Conservation (phyloP, 1,284 basidiomycete species). For the Pseudozyma sp. region DNA sequence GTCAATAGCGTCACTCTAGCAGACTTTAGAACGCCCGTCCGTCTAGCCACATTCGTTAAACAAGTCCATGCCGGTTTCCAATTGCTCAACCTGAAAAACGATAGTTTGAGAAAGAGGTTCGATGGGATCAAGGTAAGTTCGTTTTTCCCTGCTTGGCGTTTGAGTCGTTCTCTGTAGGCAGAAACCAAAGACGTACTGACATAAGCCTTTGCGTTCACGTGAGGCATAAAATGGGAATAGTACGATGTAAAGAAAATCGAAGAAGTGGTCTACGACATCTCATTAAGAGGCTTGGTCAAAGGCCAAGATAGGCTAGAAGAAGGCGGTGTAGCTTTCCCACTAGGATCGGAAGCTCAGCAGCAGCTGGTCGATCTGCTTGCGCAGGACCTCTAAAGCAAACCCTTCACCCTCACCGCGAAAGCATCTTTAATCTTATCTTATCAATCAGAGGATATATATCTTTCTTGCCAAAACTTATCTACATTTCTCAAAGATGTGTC, state of each 20-base stretch:
- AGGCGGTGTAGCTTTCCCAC: slow-evolving; percentile 31
- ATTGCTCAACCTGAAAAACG: slow-evolving; percentile 68
- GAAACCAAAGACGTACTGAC: background rate
- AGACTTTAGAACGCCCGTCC: slow-evolving; percentile 59
- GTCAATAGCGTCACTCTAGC: slow-evolving; percentile 54
- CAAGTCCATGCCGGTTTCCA: slow-evolving; percentile 65
- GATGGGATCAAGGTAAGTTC: slow-evolving; percentile 63
- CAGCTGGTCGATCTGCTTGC: background rate
- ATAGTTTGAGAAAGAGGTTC: slow-evolving; percentile 62
- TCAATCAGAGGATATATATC: background rate
- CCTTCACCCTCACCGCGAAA: background rate
- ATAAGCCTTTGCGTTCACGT: background rate
- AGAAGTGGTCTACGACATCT: slow-evolving; percentile 67
- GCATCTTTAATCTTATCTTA: background rate
- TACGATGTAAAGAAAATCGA: slow-evolving; percentile 68
- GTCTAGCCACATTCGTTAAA: slow-evolving; percentile 62
- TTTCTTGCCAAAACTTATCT: background rate
- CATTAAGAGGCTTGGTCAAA: slow-evolving; percentile 49
- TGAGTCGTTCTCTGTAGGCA: background rate
- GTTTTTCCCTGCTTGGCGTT: background rate
- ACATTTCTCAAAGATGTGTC: background rate
- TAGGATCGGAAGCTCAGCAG: background rate
- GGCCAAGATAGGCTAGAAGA: slow-evolving; percentile 9
- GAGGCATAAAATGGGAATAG: slow-evolving; percentile 16
- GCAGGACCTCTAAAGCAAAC: background rate